Percentiles rank a stretch among this genome's conserved stretches.
Evolutionary conservation across 140 eudicot species (phyloP).

Genomic region (Stevia rebaudiana): DNA sequence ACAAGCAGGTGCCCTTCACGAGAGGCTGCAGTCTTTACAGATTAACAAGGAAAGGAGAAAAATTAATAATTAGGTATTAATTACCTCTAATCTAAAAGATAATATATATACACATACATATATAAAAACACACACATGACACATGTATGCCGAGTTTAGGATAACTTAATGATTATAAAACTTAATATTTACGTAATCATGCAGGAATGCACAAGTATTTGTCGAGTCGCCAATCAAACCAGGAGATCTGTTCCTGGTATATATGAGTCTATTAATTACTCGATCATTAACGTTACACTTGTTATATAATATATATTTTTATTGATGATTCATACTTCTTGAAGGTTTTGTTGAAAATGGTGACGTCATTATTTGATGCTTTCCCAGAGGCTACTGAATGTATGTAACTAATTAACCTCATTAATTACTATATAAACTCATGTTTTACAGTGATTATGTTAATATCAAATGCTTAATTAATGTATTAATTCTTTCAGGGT

Average conservation of each 20-base stretch:
- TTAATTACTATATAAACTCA: background rate
- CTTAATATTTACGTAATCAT: background rate
- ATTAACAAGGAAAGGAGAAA: slow-evolving; percentile 46
- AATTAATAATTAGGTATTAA: slow-evolving; percentile 44
- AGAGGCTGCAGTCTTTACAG: slow-evolving; percentile 76
- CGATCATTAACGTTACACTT: background rate
- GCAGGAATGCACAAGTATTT: slow-evolving; percentile 73
- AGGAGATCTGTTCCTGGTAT: slow-evolving; percentile 68
- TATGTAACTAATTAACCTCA: slow-evolving; percentile 25
- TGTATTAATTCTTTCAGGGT: slow-evolving; percentile 35
- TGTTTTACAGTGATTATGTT: background rate
- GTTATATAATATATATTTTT: background rate
- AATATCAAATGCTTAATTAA: background rate
- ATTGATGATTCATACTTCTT: background rate
- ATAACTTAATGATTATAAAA: background rate
- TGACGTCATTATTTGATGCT: slow-evolving; percentile 71
- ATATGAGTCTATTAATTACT: background rate
- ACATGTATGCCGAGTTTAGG: too few relatives aligned
- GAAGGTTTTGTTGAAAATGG: slow-evolving; percentile 50
- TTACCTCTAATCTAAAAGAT: too few relatives aligned
- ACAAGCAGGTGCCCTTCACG: slow-evolving; percentile 70
- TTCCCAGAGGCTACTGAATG: slow-evolving; percentile 77
- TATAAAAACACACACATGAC: too few relatives aligned
- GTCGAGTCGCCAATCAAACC: slow-evolving; percentile 83
- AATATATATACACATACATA: too few relatives aligned